Conservation (phyloP, 2,329 filamentous ascomycete species). For the Penicillium sp. region DNA sequence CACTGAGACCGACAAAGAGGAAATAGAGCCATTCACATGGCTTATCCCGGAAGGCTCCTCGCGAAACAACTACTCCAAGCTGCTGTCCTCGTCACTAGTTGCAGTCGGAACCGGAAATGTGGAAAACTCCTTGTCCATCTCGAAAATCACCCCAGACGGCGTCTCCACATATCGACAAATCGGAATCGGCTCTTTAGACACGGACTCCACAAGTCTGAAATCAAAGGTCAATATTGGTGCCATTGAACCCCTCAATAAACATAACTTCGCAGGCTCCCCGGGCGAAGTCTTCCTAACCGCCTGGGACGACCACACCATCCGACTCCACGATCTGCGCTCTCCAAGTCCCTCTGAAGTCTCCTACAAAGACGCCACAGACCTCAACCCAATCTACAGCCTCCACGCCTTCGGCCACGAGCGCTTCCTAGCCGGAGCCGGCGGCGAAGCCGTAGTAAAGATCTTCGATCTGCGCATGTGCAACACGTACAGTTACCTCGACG, state of each 20-base stretch:
- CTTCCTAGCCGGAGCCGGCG: constrained; percentile 57
- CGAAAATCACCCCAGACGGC: constrained; percentile 50
- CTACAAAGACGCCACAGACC: constrained; percentile 58
- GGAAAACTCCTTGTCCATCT: constrained; percentile 51
- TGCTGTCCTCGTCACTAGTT: constrained; percentile 52
- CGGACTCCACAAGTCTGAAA: constrained; percentile 24
- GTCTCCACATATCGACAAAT: constrained; percentile 39
- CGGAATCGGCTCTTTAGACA: constrained; percentile 40
- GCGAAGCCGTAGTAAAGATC: constrained; percentile 60
- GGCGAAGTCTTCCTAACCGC: constrained; percentile 60
- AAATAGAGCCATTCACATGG: constrained; percentile 40
- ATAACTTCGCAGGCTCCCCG: constrained; percentile 26
- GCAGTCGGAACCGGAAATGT: constrained; percentile 52
- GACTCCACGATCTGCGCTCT: constrained; percentile 62
- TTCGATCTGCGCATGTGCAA: constrained; percentile 60
- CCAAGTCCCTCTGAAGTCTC: constrained; percentile 48
- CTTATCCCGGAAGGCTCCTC: constrained; percentile 23
- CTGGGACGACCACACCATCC: constrained; percentile 58
- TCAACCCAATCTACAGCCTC: constrained; percentile 60
- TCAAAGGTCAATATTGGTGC: constrained; percentile 34
- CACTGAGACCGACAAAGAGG: constrained; percentile 33
- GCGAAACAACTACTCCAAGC: constrained; percentile 53
- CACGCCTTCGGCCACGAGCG: constrained; percentile 57
- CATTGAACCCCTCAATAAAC: constrained; percentile 38
- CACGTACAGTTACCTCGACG: constrained; percentile 35